Base-by-base conservation (phyloP, 805 yeast genomes). In the Candida ulmi region DNA sequence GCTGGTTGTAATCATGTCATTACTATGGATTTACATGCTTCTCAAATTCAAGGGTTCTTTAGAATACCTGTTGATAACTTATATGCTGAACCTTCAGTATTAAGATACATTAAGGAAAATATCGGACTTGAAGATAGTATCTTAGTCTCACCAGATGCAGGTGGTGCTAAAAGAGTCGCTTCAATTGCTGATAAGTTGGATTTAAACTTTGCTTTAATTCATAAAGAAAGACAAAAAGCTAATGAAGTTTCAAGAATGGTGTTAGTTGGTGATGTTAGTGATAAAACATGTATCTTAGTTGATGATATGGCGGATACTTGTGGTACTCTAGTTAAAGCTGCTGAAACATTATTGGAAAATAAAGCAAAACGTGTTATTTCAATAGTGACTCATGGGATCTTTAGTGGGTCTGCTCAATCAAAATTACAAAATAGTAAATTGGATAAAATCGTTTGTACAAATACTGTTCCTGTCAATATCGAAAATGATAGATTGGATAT, bases 221-320 rank as follows among this genome's bases (percentile, higher is more conserved):
- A 91, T 67, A 91, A 91, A 62, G 99, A 91, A 68, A 78, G 99
- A 58, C 91, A 87, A 36, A 78, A 83, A 56, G 97, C 98, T 36
- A 91, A 91, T 58, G 98, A 91, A 65, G 95, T 91, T 11, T 81
- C 93, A 15, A 73, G 85, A 52, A 91, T 91, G 99, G 96, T 91
- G 19, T 71, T 91, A 26, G 98, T 91, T 33, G 99, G 99, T 47
- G 97, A 90, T 61, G 99, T 91, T 30, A 66, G 77, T 3, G 78
- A 80, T 43, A 88, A 86, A 61, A 75, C 81, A 5, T 90, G 97
- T 63, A 71, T 93, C 18, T 68, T 91, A 46, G 86, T 91, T 26
- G 99, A 91, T 62, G 99, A 91, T 60, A 93, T 91, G 95, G 98
- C 98, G 29, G 99, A 91, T 58, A 91, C 99, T 5, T 91, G 98